Base-by-base conservation (phyloP, 805 yeast genomes). In the Wickerhamiella cacticola region DNA sequence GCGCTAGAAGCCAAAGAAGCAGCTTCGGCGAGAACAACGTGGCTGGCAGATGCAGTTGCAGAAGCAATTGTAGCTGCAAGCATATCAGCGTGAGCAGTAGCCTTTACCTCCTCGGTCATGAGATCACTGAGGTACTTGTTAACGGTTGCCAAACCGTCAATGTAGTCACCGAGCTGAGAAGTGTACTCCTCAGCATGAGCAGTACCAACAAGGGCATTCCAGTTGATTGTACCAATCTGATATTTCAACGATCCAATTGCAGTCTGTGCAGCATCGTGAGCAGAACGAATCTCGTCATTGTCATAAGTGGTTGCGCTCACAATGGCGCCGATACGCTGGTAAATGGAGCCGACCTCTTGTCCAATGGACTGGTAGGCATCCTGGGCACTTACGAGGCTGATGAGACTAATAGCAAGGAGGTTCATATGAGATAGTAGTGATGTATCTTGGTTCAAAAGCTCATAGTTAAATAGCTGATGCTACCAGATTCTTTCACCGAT, bases 321-420 rank as follows among this genome's bases (percentile, higher is more conserved):
- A n/a, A 46, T 67, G 59, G 85, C 85, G 0, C 96, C 96, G 58
- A 89, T 86, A 56, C 77, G 74, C 44, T 68, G 63, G 63, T 85
- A 88, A 55, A 88, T 84, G 59, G 86, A 73, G 49, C 68, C 61
- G 28, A 82, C 73, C 3, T 92, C 92, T 23, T 70, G 67, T 13
- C 79, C 78, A 59, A 75, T 71, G 3, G 80, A 60, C 64, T 85
- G 54, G 45, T 48, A 55, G 22, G 45, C 48, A 38, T 55, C 56
- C n/a, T 24, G 47, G 1, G 49, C 40, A 16, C 47, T 12, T 9
- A 33, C 48, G 19, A 44, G 10, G 19, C 41, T 28, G 26, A 23
- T 13, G 9, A 35, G 35, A 35, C 41, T 28, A 35, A 44, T 21
- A 22, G 41, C 31, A 26, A 9, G 46, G 15, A 25, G 43, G 41